Percentiles rank a stretch among this genome's conserved stretches.
Conservation (phyloP, 495 filamentous ascomycete genomes). For the Rhypophila decipiens region DNA sequence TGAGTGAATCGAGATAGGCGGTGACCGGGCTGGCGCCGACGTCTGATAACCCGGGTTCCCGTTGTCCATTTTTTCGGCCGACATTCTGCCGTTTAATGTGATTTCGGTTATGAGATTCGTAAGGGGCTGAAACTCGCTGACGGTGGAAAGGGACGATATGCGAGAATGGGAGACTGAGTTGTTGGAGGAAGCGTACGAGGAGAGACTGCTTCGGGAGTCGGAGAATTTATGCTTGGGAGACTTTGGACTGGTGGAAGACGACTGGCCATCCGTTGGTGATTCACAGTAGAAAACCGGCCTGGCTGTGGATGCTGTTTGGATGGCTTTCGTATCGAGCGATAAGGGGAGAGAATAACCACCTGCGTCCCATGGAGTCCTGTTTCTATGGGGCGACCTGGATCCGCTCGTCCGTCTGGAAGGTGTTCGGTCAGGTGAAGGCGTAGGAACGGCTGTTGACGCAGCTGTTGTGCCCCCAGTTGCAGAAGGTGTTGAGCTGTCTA, state of each 20-base stretch:
- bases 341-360: constrained; percentile 34
- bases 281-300: constrained; percentile 17
- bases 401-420: constrained; percentile 18
- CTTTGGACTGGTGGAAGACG: constrained; percentile 19
- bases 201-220: constrained; percentile 30
- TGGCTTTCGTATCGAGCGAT: constrained; percentile 24
- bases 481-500: constrained; percentile 19
- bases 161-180: constrained; percentile 31
- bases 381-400: constrained; percentile 23
- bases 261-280: constrained; percentile 18
- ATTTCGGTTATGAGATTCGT: constrained; percentile 7
- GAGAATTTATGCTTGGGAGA: constrained; percentile 36
- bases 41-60: not conserved
- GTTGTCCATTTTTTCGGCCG: not conserved
- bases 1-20: not conserved
- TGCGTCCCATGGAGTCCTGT: constrained; percentile 42
- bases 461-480: constrained; percentile 16
- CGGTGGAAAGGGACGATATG: constrained; percentile 35
- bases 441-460: constrained; percentile 16
- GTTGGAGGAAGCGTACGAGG: constrained; percentile 28
- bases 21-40: not conserved
- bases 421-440: constrained; percentile 22
- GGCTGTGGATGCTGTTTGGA: constrained; percentile 12
- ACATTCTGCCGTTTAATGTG: constrained; percentile 3
- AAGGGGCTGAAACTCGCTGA: constrained; percentile 22